phyloP scores from a whole-genome alignment of 1,139 yeast genomes.

The Arxiozyma slooffiae region DNA sequence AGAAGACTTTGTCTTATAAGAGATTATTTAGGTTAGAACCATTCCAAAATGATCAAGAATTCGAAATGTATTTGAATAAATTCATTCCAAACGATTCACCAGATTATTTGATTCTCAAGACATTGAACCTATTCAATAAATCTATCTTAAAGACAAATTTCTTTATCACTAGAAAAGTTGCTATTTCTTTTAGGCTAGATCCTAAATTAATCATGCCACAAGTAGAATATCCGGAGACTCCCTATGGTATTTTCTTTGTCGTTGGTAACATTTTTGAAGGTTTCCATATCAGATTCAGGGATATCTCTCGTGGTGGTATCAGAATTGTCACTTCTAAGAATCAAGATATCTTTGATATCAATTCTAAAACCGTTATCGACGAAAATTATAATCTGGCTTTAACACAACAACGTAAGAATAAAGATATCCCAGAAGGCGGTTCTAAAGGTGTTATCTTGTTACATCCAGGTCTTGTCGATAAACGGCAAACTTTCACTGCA shows the following conservation, averaged over 20 bases:
- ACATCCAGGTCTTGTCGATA: slow-evolving; percentile 65
- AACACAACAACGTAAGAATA: slow-evolving; percentile 93
- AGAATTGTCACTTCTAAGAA: slow-evolving; percentile 87
- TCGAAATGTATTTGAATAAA: slow-evolving; percentile 56
- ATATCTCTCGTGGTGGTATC: slow-evolving; percentile 96
- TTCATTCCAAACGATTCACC: slow-evolving; percentile 68
- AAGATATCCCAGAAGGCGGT: slow-evolving; percentile 98
- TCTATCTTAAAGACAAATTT: slow-evolving; percentile 88
- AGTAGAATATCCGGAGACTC: slow-evolving; percentile 82
- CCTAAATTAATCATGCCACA: slow-evolving; percentile 71
- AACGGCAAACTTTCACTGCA: slow-evolving; percentile 73
- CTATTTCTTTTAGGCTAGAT: slow-evolving; percentile 81
- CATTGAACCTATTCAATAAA: slow-evolving; percentile 75
- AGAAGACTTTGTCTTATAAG: slow-evolving; percentile 82
- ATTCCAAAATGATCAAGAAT: slow-evolving; percentile 66
- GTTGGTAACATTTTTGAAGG: slow-evolving; percentile 97
- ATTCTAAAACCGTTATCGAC: slow-evolving; percentile 83
- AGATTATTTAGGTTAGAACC: slow-evolving; percentile 71
- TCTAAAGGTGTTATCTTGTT: slow-evolving; percentile 92
- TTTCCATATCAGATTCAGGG: slow-evolving; percentile 93
- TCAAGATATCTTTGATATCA: slow-evolving; percentile 74
- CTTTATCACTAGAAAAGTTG: slow-evolving; percentile 89
- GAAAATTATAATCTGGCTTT: slow-evolving; percentile 93
- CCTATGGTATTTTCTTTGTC: slow-evolving; percentile 89
- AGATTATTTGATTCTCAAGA: slow-evolving; percentile 71